phyloP scores from a whole-genome alignment of 257 asterid genomes.

The Scutellaria minor region DNA sequence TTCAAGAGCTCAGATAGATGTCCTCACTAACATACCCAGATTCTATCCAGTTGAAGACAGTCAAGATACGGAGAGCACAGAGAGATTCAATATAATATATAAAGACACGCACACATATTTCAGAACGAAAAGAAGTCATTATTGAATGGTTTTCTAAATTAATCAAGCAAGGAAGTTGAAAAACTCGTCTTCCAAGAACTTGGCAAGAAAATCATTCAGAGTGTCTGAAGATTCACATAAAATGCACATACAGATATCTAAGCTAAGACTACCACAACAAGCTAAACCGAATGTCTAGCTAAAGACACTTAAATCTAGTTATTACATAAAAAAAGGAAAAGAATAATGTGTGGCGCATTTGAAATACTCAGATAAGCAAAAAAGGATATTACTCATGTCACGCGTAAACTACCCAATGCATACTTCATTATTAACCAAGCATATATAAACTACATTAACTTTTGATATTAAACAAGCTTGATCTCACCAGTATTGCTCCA shows the following conservation, averaged over 20 bases:
- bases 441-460: not conserved
- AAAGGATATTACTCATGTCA: not conserved
- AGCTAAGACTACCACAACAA: constrained; percentile 24
- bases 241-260: not conserved
- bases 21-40: constrained; percentile 21
- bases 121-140: not conserved
- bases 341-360: constrained; percentile 17
- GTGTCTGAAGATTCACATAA: not conserved
- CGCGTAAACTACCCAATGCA: not conserved
- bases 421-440: constrained; percentile 12
- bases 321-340: not conserved
- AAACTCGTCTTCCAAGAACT: constrained; percentile 11
- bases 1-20: constrained; percentile 28
- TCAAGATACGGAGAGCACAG: not conserved
- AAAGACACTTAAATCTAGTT: constrained; percentile 13
- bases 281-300: constrained; percentile 14
- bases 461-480: not conserved
- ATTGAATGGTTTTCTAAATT: not conserved
- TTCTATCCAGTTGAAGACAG: not conserved
- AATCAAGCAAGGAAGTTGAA: constrained; percentile 23
- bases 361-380: not conserved
- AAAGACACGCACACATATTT: not conserved
- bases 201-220: not conserved
- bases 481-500: constrained; percentile 58
- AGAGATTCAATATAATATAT: not conserved